Evolutionary conservation across 306 rosid species (phyloP), one percentile per base, ranked within the genome.

Genomic region (Myrica gale): DNA sequence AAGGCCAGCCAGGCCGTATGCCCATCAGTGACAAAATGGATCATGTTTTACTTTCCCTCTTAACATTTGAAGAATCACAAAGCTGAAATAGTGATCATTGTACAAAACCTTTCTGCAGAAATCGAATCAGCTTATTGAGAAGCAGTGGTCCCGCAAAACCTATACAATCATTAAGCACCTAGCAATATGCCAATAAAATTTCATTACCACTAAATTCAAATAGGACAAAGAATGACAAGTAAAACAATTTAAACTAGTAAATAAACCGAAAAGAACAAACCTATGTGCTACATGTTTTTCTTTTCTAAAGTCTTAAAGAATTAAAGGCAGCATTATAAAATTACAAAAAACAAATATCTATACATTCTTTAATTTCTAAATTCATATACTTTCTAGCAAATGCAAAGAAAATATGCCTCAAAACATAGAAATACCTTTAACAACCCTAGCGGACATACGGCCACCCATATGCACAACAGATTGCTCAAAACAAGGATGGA

Each of bases 61-160:
- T 20, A 76, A 65, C 77, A 69, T 20, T 67, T 51, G 63, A 78
- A 73, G 47, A 68, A 69, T 71, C 82, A 74, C 50, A 55, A 16
- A 32, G 44, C 52, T 58, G 58, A 81, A 76, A 79, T 63, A 72
- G 46, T 74, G 78, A 75, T 63, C 47, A 51, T 75, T 56, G 86
- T 57, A 65, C 73, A 72, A 77, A 62, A 92, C 97, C 97, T 92
- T 87, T 86, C 78, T 94, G 96, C 78, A 94, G 98, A 88, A 84
- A 90, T 76, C 61, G 81, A 83, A 94, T 94, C 74, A 94, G 87
- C 87, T 81, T 91, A 83, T 94, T 94, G 89, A 94, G 98, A 82
- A 94, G 97, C 92, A 94, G 71, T 7, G 98, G 97, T 84, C 95
- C 98, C 70, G 76, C 93, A 87, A 92, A 94, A 82, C 97, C 92